These are phyloP conservation scores for Chenopodium formosanum DNA, from an alignment of 148 eudicot species.

Conservation along the genomic window DNA sequence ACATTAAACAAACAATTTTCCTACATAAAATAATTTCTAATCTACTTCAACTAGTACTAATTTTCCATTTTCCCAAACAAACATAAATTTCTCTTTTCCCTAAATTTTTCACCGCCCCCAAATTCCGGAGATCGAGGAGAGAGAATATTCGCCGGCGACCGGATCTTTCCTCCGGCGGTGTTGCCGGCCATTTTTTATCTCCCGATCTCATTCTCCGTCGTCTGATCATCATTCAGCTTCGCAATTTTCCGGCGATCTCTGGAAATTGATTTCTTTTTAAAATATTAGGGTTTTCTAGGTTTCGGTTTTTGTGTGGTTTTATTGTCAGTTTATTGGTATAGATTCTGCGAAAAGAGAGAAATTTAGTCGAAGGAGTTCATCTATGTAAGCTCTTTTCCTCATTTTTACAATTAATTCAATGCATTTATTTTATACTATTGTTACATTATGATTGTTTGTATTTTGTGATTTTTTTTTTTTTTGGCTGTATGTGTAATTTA, in stretches of 20 bases:
- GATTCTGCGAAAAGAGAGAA: background rate
- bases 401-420: background rate
- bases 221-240: background rate
- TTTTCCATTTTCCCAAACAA: background rate
- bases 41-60: background rate
- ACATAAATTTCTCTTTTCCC: background rate
- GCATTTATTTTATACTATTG: background rate
- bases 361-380: background rate
- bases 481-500: background rate
- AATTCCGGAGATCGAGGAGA: slow-evolving; percentile 13
- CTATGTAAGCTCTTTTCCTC: slow-evolving; percentile 23
- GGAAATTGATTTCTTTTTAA: background rate
- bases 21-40: no score
- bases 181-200: background rate
- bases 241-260: background rate
- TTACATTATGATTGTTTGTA: background rate
- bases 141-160: slow-evolving; percentile 17
- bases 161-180: slow-evolving; percentile 15
- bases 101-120: background rate
- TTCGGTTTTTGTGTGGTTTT: background rate
- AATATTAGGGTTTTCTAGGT: background rate
- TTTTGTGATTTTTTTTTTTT: background rate
- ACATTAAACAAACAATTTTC: background rate
- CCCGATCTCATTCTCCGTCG: background rate
- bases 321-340: background rate